A percentile compares a stretch with the other conserved stretches of the same genome.
Conservation (phyloP, 768 basidiomycete species). For the Auricularia auricula-judae region DNA sequence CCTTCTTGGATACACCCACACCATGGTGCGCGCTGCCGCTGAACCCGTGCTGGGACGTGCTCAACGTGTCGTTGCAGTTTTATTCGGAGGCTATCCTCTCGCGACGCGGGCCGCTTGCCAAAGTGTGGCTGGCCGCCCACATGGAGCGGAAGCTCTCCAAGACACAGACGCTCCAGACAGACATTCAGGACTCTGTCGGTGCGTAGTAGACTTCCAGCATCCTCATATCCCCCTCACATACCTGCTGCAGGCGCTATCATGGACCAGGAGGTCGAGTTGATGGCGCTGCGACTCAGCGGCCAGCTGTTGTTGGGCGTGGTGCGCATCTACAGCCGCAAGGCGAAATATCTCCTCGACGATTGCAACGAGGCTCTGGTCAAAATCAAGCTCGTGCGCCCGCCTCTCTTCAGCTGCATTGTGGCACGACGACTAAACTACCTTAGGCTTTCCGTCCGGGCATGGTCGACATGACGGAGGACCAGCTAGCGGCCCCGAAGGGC, state of each 20-base stretch:
- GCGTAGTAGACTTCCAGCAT: constrained; percentile 17
- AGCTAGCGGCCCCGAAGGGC: constrained; percentile 74
- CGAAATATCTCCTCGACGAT: constrained; percentile 94
- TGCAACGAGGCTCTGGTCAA: constrained; percentile 93
- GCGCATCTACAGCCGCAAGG: constrained; percentile 94
- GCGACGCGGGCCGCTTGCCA: constrained; percentile 85
- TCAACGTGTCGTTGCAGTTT: constrained; percentile 40
- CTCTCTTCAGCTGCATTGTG: not conserved
- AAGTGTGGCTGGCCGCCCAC: constrained; percentile 98
- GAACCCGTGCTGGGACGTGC: not conserved
- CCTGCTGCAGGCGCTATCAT: constrained; percentile 64
- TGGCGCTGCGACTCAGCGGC: constrained; percentile 94
- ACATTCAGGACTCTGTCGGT: constrained; percentile 92
- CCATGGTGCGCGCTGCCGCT: too few species aligned
- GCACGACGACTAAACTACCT: not conserved
- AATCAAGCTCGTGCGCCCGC: constrained; percentile 71
- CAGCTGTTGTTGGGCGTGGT: constrained; percentile 94
- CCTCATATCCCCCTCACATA: not conserved
- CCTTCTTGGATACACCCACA: too few species aligned
- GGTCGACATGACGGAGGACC: constrained; percentile 94
- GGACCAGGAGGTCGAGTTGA: constrained; percentile 82
- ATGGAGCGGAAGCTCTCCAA: constrained; percentile 98
- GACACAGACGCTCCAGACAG: constrained; percentile 85
- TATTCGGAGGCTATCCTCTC: constrained; percentile 92
- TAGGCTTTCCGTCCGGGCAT: constrained; percentile 91